These are phyloP conservation scores for Candida sphagnicola DNA, from an alignment of 805 yeast genomes.

Conservation along the genomic window DNA sequence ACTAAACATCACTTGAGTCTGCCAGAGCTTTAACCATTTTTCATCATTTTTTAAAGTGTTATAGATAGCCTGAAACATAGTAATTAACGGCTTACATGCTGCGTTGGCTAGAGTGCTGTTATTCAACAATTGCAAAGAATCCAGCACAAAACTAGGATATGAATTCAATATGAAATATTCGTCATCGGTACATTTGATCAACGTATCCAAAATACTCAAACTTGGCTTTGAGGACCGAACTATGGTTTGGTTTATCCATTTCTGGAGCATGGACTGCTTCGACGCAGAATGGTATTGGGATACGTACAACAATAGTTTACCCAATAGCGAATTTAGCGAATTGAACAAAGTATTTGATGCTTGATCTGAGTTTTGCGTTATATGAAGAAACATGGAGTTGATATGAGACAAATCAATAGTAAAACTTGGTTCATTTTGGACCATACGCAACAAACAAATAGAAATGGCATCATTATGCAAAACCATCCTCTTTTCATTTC, in stretches of 20 bases:
- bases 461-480: conserved; percentile 56
- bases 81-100: conserved; percentile 53
- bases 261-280: conserved; percentile 22
- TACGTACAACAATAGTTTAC: conserved; percentile 45
- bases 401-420: background rate
- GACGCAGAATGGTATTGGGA: conserved; percentile 10
- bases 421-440: conserved; percentile 27
- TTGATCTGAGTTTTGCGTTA: conserved; percentile 67
- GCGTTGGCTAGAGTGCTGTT: conserved; percentile 64
- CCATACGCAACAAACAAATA: conserved; percentile 59
- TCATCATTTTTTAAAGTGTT: conserved; percentile 15
- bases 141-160: conserved; percentile 44
- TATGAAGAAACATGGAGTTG: conserved; percentile 37
- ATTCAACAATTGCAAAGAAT: conserved; percentile 48
- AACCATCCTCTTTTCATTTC: conserved; percentile 21
- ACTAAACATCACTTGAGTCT: conserved; percentile 27
- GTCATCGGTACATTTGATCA: conserved; percentile 47
- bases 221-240: conserved; percentile 48
- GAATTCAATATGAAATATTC: conserved; percentile 33
- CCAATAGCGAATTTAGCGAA: conserved; percentile 59
- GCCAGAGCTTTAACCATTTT: conserved; percentile 56
- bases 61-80: conserved; percentile 25
- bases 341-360: conserved; percentile 69
- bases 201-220: conserved; percentile 55
- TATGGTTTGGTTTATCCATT: conserved; percentile 48